Conservation (phyloP, 176 grass and related monocot species). For the Canna indica region DNA sequence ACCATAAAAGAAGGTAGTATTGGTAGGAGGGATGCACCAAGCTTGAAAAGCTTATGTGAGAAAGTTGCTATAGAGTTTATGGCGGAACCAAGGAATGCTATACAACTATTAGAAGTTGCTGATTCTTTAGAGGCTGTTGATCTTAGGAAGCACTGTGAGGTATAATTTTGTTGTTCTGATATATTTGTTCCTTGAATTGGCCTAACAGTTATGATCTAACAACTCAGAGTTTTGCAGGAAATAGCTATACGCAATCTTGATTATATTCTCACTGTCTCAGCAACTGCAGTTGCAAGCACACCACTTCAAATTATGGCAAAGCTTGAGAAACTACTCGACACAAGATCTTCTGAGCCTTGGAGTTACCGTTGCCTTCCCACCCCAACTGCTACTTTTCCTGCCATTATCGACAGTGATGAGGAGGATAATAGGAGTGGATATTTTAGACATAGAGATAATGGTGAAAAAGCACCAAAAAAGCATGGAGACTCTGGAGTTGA, state of each 20-base stretch:
- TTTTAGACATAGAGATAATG: conserved; percentile 34
- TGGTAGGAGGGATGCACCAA: conserved; percentile 35
- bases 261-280: conserved; percentile 76
- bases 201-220: conserved; percentile 5
- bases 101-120: conserved; percentile 93
- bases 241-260: conserved; percentile 88
- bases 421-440: conserved; percentile 42
- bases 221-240: conserved; percentile 45
- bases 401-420: conserved; percentile 66
- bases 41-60: conserved; percentile 83
- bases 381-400: conserved; percentile 77
- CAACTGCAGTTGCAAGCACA: conserved; percentile 59
- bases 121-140: conserved; percentile 84
- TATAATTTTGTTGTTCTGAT: conserved; percentile 14
- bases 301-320: conserved; percentile 71
- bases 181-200: neutral
- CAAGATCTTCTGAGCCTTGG: conserved; percentile 77
- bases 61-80: conserved; percentile 77
- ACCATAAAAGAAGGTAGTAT: conserved; percentile 22
- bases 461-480: conserved; percentile 35
- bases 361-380: conserved; percentile 76
- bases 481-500: conserved; percentile 44
- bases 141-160: conserved; percentile 89
- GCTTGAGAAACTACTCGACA: conserved; percentile 68
- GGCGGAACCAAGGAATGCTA: conserved; percentile 72